Base-by-base conservation (phyloP, 2,329 filamentous ascomycete species). In the Exutisphaerella laricina region DNA sequence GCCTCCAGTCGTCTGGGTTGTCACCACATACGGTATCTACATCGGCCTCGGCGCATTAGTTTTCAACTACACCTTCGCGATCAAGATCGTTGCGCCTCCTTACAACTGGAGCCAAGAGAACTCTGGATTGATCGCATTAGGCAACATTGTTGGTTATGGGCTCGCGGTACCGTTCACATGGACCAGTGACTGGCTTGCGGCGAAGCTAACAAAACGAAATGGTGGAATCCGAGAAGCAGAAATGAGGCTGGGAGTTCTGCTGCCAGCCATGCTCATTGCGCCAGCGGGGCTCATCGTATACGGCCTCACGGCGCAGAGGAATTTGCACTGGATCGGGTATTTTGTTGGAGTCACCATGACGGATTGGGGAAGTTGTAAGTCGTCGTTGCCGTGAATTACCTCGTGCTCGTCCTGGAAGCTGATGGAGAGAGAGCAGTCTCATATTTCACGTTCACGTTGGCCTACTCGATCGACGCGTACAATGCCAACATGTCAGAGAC, bases 401-500 rank as follows among this genome's bases (percentile, higher is more conserved):
- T 32, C 10, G 10, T 9, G 18, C 4, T 6, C 21, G 41, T 29
- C 28, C 30, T 16, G 41, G 13, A 41, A 38, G 14, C 21, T 36
- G n/a, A 33, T 16, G 17, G 12, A 17, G 21, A 12, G 8, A 18
- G n/a, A 10, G 26, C 34, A 43, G 39, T 44, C 30, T 42, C 45
- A 41, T 54, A 45, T 55, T 65, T 65, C 48, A 58, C 56, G 10
- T 77, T 79, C 53, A 74, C 75, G 8, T 66, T 82, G 6, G 77
- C 77, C 2, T 80, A 81, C 53, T 76, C 77, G 1, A 72, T 80
- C 26, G 77, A 80, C 55, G 73, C 69, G 39, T 78, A 80, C 59
- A 73, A 71, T 14, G 66, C 71, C 23, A 77, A 79, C 50, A 74
- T 76, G n/a, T 73, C 71, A 17, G 77, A 80, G 62, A 79, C 80